Base-by-base conservation (phyloP, 2,329 filamentous ascomycete genomes). In the Pseudopyricularia cyperi region DNA sequence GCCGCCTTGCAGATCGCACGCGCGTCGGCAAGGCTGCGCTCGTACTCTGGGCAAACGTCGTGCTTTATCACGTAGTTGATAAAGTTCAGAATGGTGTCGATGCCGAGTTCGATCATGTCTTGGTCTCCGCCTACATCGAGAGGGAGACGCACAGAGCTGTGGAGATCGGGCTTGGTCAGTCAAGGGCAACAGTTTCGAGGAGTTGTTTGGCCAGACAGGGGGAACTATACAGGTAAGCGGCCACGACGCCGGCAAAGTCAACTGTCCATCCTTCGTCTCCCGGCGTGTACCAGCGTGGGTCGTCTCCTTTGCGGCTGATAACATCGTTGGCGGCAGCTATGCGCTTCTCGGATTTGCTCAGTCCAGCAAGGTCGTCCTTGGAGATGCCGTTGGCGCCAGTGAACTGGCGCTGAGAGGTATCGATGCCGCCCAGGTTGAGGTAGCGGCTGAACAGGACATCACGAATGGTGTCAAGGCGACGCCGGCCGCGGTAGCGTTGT, bases 11-110 rank as follows among this genome's bases (percentile, higher is more conserved):
- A 95, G 28, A 91, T 64, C 1, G 64, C 64, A 7, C 84, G 71
- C 0, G 90, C 89, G 0, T 74, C 70, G 15, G 77, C 67, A 53
- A 97, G 73, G 56, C 91, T 78, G 1, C 75, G 70, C 0, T 67
- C 71, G 62, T 90, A 86, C 64, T 97, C 93, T 0, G 86, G 84
- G 60, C 89, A 95, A 15, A 94, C 91, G 35, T 86, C 78, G 61
- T 97, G 90, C 55, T 85, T 79, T 9, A 90, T 72, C 1, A 97
- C 72, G 58, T 96, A 98, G 57, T 88, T 87, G 56, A 95, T 79
- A 62, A 97, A 97, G 62, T 93, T 95, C 54, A 80, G 79, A 39
- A 96, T 73, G 0, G 94, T 79, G 33, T 77, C 74, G 19, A 83
- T 79, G 3, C 80, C 81, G 7, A 75, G 66, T n/a, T 75, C 68